Conservation (phyloP, 2,329 filamentous ascomycete species). For the Beauveria varroae region DNA sequence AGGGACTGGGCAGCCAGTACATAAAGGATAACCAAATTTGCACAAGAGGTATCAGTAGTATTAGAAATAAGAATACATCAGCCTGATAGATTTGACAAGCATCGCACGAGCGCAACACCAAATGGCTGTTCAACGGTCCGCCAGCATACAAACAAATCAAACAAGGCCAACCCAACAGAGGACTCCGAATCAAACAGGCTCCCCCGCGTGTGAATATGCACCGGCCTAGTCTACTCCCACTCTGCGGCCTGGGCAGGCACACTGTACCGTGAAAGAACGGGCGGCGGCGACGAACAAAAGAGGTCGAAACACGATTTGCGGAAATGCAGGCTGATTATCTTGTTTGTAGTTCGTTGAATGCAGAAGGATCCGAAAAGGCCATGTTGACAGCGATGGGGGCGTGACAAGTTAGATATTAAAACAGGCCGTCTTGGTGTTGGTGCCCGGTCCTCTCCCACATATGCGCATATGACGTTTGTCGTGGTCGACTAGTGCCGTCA, state of each 20-base stretch:
- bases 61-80: constrained; percentile 24
- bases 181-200: constrained; percentile 6
- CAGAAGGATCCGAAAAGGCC: background rate
- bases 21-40: background rate
- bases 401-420: background rate
- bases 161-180: background rate
- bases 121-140: constrained; percentile 8
- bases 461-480: background rate
- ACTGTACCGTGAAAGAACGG: background rate
- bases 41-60: constrained; percentile 27
- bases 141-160: background rate
- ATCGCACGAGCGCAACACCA: background rate
- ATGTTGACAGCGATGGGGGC: background rate
- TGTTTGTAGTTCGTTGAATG: background rate
- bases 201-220: background rate
- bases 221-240: background rate
- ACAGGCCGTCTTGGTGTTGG: background rate
- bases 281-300: background rate
- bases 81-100: constrained; percentile 15
- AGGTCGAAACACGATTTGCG: background rate
- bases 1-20: background rate
- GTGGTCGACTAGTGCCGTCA: background rate
- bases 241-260: background rate
- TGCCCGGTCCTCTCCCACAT: background rate
- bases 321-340: background rate